These are phyloP conservation scores for Zymoseptoria brevis DNA, from an alignment of 2,329 filamentous ascomycete genomes.

Conservation along the genomic window DNA sequence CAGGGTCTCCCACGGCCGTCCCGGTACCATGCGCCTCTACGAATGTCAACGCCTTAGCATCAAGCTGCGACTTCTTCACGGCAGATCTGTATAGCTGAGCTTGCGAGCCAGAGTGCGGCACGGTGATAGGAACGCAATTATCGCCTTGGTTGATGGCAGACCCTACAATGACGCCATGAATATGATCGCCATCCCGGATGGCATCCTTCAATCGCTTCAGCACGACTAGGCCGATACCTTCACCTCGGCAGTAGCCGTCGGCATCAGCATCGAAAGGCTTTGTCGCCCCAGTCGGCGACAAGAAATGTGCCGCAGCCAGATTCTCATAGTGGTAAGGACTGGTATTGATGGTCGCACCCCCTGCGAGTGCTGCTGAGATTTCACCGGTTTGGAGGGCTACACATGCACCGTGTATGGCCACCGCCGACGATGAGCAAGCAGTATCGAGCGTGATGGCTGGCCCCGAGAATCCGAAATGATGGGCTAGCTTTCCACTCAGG, in stretches of 20 bases:
- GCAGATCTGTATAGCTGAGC: constrained; percentile 14
- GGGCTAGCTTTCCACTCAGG: not conserved
- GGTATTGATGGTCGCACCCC: constrained; percentile 31
- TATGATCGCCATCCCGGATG: constrained; percentile 25
- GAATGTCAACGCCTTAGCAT: constrained; percentile 3
- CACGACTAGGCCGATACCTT: constrained; percentile 20
- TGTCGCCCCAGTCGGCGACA: constrained; percentile 41
- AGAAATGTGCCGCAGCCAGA: constrained; percentile 33
- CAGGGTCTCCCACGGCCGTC: constrained; percentile 10
- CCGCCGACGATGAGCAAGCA: constrained; percentile 29
- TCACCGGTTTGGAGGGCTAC: constrained; percentile 24
- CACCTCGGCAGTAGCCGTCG: constrained; percentile 29
- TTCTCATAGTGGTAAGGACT: constrained; percentile 27
- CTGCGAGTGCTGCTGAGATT: constrained; percentile 28
- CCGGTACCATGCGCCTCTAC: constrained; percentile 13
- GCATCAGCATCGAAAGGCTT: constrained; percentile 30
- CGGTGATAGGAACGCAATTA: constrained; percentile 22
- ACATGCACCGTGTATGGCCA: constrained; percentile 28
- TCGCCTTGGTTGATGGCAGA: constrained; percentile 23
- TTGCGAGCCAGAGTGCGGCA: constrained; percentile 19
- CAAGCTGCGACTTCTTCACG: constrained; percentile 9
- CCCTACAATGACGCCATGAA: constrained; percentile 22
- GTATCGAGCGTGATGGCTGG: constrained; percentile 28
- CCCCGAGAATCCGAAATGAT: not conserved
- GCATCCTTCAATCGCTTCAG: constrained; percentile 28